Evolutionary conservation across 2,329 filamentous ascomycete species (phyloP).

Genomic region (Aspergillus neoniger): DNA sequence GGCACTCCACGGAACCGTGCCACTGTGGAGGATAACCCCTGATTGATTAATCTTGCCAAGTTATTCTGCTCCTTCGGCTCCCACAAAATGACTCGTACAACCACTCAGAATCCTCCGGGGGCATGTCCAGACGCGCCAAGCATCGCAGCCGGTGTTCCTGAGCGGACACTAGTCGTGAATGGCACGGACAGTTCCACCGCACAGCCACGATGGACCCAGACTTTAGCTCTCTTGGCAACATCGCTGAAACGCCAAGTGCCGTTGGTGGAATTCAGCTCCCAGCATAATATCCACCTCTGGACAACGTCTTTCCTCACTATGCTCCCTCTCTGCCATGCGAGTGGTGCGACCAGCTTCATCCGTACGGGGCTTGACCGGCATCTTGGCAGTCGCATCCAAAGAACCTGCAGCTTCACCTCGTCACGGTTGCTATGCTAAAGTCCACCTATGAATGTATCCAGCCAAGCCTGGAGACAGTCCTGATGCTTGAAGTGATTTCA

Average conservation of each 20-base stretch:
- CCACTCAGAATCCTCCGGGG: too few relatives aligned
- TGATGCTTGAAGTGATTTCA: neutral
- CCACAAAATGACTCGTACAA: too few relatives aligned
- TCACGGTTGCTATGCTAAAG: neutral
- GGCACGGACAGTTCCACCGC: constrained; percentile 1
- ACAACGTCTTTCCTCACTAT: neutral
- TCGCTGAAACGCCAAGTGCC: constrained; percentile 15
- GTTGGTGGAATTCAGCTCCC: constrained; percentile 16
- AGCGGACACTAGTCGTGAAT: neutral
- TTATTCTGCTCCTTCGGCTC: too few relatives aligned
- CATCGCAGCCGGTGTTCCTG: neutral
- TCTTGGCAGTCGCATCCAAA: neutral
- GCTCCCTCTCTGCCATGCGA: neutral
- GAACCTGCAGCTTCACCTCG: neutral
- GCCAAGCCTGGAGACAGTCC: constrained; percentile 6
- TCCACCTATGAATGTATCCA: constrained; percentile 3
- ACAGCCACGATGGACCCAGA: constrained; percentile 8
- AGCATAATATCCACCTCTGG: neutral
- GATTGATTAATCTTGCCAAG: too few relatives aligned
- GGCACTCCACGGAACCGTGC: too few relatives aligned
- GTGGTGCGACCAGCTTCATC: neutral
- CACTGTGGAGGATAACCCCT: too few relatives aligned
- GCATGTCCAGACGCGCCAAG: neutral
- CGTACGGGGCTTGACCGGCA: neutral
- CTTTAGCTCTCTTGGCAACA: constrained; percentile 13